Evolutionary conservation across 108 stramenopile species (phyloP).

Genomic region (Nannochloropsis granulata): DNA sequence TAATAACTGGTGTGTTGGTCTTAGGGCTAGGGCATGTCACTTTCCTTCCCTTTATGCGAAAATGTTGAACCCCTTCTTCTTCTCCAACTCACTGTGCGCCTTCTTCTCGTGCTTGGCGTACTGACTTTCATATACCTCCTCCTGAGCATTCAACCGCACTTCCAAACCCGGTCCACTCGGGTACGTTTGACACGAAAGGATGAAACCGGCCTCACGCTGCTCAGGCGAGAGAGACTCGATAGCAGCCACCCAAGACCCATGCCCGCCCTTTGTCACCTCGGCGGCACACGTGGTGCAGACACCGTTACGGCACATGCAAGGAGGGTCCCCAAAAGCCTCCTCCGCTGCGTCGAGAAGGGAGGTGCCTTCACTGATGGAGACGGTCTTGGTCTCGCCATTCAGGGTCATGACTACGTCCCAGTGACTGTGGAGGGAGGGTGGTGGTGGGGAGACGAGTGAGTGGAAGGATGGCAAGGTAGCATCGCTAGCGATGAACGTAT

Average conservation of each 20-base stretch:
- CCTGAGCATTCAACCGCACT: background rate
- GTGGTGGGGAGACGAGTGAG: too few relatives aligned
- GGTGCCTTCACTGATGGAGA: conserved; percentile 1
- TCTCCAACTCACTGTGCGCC: background rate
- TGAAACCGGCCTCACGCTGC: background rate
- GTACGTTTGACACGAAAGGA: background rate
- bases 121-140: background rate
- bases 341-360: background rate
- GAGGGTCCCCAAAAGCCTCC: background rate
- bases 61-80: conserved; percentile 19
- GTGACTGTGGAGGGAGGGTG: background rate
- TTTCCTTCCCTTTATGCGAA: background rate
- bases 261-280: background rate
- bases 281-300: background rate
- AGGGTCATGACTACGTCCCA: background rate
- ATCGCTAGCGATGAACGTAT: too few relatives aligned
- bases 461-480: too few relatives aligned
- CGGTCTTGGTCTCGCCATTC: background rate
- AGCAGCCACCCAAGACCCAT: background rate
- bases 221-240: background rate
- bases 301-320: background rate
- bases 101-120: conserved; percentile 19
- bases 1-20: too few relatives aligned
- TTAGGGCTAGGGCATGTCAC: too few relatives aligned
- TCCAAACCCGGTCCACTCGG: background rate